A percentile compares a stretch with the other conserved stretches of the same genome.
These are phyloP conservation scores for Rhodotorula sp. DNA, from an alignment of 1,284 basidiomycete genomes.

Conservation along the genomic window DNA sequence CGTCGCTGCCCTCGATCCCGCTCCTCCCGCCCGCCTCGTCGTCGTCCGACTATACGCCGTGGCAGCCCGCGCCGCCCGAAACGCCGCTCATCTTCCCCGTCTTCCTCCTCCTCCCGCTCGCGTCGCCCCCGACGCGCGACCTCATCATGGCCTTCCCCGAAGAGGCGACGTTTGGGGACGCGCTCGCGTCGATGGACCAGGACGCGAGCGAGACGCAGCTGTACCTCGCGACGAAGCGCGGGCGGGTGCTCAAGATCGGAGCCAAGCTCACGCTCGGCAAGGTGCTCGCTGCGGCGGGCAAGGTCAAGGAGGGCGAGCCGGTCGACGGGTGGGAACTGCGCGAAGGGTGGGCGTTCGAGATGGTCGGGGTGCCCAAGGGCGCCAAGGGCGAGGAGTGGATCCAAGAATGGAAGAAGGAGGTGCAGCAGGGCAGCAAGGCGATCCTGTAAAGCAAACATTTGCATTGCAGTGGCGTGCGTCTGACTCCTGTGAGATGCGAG, in stretches of 20 bases:
- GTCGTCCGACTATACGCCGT: conserved; percentile 53
- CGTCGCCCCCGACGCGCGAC: conserved; percentile 72
- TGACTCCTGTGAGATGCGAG: too few relatives aligned
- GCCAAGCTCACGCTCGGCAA: conserved; percentile 81
- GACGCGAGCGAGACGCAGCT: conserved; percentile 76
- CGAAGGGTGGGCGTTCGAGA: conserved; percentile 71
- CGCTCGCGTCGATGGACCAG: conserved; percentile 66
- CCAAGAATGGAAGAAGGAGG: conserved; percentile 72
- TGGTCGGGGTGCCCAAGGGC: conserved; percentile 80
- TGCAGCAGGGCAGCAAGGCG: conserved; percentile 25
- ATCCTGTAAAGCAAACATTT: conserved; percentile 17
- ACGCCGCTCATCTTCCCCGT: conserved; percentile 79
- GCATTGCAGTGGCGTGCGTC: too few relatives aligned
- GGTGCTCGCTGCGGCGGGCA: conserved; percentile 59
- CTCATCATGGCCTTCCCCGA: conserved; percentile 84
- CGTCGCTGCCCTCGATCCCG: conserved; percentile 42
- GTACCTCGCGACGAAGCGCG: conserved; percentile 77
- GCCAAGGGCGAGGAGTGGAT: conserved; percentile 82
- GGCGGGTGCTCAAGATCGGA: conserved; percentile 82
- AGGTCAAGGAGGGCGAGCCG: conserved; percentile 60
- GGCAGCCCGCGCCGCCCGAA: conserved; percentile 57
- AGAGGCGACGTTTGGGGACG: conserved; percentile 74
- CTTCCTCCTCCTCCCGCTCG: conserved; percentile 89
- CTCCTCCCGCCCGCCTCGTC: conserved; percentile 31
- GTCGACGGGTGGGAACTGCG: conserved; percentile 75